Conservation (phyloP, 2,329 filamentous ascomycete species). For the Colletotrichum chlorophyti region DNA sequence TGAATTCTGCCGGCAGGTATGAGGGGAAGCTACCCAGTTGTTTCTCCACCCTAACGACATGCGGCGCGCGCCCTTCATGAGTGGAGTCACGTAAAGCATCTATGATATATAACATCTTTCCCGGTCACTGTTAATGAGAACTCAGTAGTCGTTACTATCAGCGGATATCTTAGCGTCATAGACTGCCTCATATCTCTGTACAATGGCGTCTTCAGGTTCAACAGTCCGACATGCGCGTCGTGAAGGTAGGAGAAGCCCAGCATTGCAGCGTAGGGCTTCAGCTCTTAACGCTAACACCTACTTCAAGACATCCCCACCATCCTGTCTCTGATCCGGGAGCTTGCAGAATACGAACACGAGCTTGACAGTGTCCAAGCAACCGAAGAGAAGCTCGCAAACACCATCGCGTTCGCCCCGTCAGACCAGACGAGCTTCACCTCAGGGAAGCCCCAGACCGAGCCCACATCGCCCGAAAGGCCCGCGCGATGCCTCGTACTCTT, state of each 20-base stretch:
- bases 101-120: too few species aligned
- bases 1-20: background rate
- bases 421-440: slow-evolving; percentile 44
- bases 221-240: slow-evolving; percentile 64
- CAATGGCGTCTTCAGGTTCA: slow-evolving; percentile 40
- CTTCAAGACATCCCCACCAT: slow-evolving; percentile 79
- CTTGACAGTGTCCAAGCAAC: slow-evolving; percentile 79
- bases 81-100: background rate
- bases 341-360: slow-evolving; percentile 88
- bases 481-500: slow-evolving; percentile 78
- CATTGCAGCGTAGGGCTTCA: background rate
- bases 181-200: background rate
- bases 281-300: slow-evolving; percentile 1
- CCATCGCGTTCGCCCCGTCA: slow-evolving; percentile 77
- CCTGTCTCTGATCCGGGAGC: slow-evolving; percentile 79
- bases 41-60: slow-evolving; percentile 16
- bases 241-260: slow-evolving; percentile 53
- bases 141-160: background rate
- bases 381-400: slow-evolving; percentile 71
- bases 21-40: background rate
- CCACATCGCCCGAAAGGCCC: slow-evolving; percentile 63
- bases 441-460: slow-evolving; percentile 51
- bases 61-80: slow-evolving; percentile 18
- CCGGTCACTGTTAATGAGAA: background rate
- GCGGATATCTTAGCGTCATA: background rate